A percentile compares a stretch with the other conserved stretches of the same genome.
Conservation (phyloP, 176 grass and related monocot species). For the Typha latifolia region DNA sequence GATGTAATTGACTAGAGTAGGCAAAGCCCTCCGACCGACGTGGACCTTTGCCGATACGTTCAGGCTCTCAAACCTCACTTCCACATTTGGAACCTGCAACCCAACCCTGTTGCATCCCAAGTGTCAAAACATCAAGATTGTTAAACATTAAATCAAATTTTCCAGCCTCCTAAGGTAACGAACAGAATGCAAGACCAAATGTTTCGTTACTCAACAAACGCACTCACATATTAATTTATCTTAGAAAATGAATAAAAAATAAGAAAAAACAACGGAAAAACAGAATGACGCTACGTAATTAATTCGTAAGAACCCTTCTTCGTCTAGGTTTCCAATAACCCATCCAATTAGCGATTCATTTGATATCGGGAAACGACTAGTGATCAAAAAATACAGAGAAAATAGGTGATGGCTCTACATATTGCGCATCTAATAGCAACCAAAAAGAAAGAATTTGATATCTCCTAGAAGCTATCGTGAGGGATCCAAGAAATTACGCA, state of each 20-base stretch:
- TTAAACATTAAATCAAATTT: background rate
- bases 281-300: too few species aligned
- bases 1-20: slow-evolving; percentile 48
- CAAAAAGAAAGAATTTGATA: background rate
- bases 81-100: slow-evolving; percentile 46
- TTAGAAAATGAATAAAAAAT: too few species aligned
- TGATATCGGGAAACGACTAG: background rate
- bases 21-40: slow-evolving; percentile 43
- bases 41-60: slow-evolving; percentile 43
- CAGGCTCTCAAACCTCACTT: slow-evolving; percentile 43
- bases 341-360: background rate
- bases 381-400: too few species aligned
- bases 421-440: too few species aligned
- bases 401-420: too few species aligned
- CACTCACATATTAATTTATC: too few species aligned
- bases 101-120: slow-evolving; percentile 22
- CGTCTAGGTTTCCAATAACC: too few species aligned
- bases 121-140: background rate
- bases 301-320: too few species aligned
- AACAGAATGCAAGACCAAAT: background rate
- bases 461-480: background rate
- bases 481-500: slow-evolving; percentile 18
- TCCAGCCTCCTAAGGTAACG: background rate
- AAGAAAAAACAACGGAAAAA: too few species aligned
- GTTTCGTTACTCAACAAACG: background rate